A percentile compares a stretch with the other conserved stretches of the same genome.
phyloP scores from a whole-genome alignment of 129 eudicot species.

The Mikania micrantha region DNA sequence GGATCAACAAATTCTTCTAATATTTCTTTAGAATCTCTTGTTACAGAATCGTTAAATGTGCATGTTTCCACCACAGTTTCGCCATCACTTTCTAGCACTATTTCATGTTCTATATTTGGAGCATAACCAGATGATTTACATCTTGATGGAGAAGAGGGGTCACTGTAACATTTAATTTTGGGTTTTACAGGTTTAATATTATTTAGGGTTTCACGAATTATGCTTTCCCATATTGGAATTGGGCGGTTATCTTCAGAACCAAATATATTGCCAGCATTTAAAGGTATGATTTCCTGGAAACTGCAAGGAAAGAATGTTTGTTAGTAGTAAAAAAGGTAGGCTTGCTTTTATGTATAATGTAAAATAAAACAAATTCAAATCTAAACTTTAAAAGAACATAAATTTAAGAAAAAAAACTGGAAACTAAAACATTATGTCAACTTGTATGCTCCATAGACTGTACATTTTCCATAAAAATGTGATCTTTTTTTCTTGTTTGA shows the following conservation, averaged over 20 bases:
- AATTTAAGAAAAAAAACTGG: background rate
- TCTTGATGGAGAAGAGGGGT: slow-evolving; percentile 88
- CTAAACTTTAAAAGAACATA: background rate
- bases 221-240: slow-evolving; percentile 66
- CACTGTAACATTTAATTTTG: slow-evolving; percentile 60
- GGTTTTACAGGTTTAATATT: slow-evolving; percentile 36
- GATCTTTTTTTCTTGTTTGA: background rate
- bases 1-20: slow-evolving; percentile 32
- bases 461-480: background rate
- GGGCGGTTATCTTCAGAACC: slow-evolving; percentile 89
- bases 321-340: background rate
- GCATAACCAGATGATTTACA: slow-evolving; percentile 54
- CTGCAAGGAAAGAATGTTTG: slow-evolving; percentile 24
- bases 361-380: background rate
- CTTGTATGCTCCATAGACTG: background rate
- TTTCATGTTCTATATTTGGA: slow-evolving; percentile 47
- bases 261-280: slow-evolving; percentile 81
- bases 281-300: slow-evolving; percentile 83
- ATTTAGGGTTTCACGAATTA: slow-evolving; percentile 69
- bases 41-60: slow-evolving; percentile 20
- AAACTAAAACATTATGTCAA: background rate
- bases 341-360: background rate
- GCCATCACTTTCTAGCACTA: slow-evolving; percentile 54
- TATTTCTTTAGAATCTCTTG: slow-evolving; percentile 38
- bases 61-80: slow-evolving; percentile 37